These are phyloP conservation scores for Paramecium caudatum DNA, from an alignment of 73 alveolate species.

Conservation along the genomic window DNA sequence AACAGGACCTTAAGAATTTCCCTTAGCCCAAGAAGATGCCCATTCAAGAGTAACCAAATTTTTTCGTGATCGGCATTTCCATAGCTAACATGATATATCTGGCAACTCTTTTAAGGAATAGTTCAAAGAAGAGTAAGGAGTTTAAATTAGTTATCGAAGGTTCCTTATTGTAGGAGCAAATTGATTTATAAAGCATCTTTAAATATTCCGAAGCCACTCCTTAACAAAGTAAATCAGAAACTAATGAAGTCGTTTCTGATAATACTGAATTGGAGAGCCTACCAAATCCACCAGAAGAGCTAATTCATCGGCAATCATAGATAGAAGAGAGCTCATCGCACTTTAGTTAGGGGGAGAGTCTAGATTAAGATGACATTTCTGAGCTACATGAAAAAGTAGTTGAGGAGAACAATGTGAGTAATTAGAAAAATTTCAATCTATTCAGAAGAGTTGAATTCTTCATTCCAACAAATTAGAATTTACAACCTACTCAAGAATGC, in stretches of 20 bases:
- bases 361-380: background rate
- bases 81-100: background rate
- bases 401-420: background rate
- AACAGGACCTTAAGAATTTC: background rate
- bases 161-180: background rate
- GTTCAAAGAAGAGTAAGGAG: background rate
- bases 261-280: too few species aligned
- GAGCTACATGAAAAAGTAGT: background rate
- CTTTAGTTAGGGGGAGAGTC: conserved; percentile 36
- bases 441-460: background rate
- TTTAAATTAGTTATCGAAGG: background rate
- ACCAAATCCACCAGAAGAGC: too few species aligned
- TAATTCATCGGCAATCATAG: background rate
- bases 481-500: conserved; percentile 1
- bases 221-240: conserved; percentile 14
- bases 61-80: background rate
- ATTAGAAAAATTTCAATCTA: conserved; percentile 13
- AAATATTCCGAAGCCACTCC: background rate
- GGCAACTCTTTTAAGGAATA: background rate
- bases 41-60: background rate
- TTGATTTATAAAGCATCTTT: background rate
- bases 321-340: conserved; percentile 26
- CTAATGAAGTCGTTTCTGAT: conserved; percentile 13
- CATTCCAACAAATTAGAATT: conserved; percentile 5
- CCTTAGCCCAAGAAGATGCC: background rate